Evolutionary conservation across 805 yeast genomes (phyloP).

Genomic region (Pichia gijzeniarum): DNA sequence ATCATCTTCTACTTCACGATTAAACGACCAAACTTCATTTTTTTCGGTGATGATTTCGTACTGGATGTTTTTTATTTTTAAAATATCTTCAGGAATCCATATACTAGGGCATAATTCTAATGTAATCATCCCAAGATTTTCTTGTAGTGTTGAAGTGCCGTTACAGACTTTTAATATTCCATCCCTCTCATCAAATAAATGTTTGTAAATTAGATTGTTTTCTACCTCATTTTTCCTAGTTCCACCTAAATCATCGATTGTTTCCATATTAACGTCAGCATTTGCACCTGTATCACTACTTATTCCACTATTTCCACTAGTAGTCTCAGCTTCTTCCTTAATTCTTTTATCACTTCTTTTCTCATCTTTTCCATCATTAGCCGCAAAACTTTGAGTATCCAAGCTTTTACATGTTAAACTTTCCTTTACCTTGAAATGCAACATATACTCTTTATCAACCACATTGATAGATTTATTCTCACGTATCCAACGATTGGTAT

Average conservation of each 20-base stretch:
- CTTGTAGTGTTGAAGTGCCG: constrained; percentile 5
- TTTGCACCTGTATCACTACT: background rate
- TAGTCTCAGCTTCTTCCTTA: background rate
- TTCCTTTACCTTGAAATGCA: constrained; percentile 31
- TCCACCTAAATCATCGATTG: background rate
- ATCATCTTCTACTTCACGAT: constrained; percentile 8
- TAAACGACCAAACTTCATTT: constrained; percentile 18
- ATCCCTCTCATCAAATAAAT: background rate
- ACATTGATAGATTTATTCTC: constrained; percentile 15
- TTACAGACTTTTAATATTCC: background rate
- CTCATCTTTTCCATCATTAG: background rate
- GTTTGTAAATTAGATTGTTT: background rate
- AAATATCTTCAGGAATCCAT: constrained; percentile 30
- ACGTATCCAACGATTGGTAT: constrained; percentile 17
- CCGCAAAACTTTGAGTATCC: constrained; percentile 2
- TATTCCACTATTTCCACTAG: background rate
- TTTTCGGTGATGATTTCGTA: constrained; percentile 23
- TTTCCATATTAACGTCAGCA: constrained; percentile 2
- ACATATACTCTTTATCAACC: constrained; percentile 20
- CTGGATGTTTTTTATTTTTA: constrained; percentile 18
- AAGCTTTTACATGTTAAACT: constrained; percentile 10
- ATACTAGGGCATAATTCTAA: constrained; percentile 28
- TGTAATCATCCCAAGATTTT: constrained; percentile 18
- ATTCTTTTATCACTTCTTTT: background rate
- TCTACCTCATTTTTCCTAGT: background rate